Percentiles rank a stretch among this genome's conserved stretches.
Conservation (phyloP, 75 land plant genomes). For the Sequoiadendron giganteum region DNA sequence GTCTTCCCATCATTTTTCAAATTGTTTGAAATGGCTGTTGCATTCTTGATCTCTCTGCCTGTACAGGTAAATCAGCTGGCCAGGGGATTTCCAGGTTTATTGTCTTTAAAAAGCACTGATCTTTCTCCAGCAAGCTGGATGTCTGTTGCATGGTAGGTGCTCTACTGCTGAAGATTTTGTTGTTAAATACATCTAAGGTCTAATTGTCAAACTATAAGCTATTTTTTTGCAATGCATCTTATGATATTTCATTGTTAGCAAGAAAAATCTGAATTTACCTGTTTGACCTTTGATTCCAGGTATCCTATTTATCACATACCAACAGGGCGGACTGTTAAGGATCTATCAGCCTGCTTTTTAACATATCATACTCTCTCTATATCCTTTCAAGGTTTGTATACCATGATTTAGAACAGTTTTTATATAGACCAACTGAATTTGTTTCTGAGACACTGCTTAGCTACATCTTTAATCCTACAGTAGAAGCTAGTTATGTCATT, state of each 20-base stretch:
- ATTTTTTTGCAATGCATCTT: not conserved
- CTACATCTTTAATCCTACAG: not conserved
- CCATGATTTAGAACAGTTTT: not conserved
- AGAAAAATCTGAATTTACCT: not conserved
- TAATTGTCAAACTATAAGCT: not conserved
- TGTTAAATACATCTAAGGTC: not conserved
- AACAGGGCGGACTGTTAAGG: conserved; percentile 40
- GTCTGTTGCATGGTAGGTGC: conserved; percentile 27
- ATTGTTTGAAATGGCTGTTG: not conserved
- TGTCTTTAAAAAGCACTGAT: conserved; percentile 15
- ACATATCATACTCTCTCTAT: conserved; percentile 44
- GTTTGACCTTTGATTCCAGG: conserved; percentile 15
- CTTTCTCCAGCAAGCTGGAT: conserved; percentile 31
- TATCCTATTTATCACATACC: conserved; percentile 61
- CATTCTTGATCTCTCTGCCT: not conserved
- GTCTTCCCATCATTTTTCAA: not conserved
- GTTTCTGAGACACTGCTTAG: not conserved
- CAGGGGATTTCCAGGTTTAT: conserved; percentile 15
- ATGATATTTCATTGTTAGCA: not conserved
- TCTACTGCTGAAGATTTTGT: not conserved
- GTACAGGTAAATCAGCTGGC: conserved; percentile 19
- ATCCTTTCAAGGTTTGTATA: conserved; percentile 27
- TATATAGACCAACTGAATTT: not conserved
- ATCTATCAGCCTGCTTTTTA: conserved; percentile 45
- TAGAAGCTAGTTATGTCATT: not conserved